Evolutionary conservation across 129 eudicot species (phyloP).

Genomic region (Mikania micrantha): DNA sequence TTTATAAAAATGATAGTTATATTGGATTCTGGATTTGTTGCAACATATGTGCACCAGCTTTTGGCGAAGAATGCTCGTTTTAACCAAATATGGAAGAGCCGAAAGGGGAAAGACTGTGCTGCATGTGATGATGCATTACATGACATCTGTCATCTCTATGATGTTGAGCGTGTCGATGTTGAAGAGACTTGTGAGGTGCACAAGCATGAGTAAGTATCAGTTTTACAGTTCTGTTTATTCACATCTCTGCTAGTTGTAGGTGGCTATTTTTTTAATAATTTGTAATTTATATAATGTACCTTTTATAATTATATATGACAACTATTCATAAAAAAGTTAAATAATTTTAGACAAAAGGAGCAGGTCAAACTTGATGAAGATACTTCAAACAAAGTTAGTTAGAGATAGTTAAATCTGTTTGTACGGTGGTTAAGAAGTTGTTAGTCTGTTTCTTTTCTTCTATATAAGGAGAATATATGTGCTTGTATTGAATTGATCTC

Average conservation of each 20-base stretch:
- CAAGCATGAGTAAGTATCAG: slow-evolving; percentile 44
- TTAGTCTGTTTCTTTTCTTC: too few species aligned
- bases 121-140: slow-evolving; percentile 42
- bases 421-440: too few species aligned
- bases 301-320: not conserved
- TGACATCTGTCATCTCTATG: slow-evolving; percentile 73
- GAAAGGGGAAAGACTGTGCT: slow-evolving; percentile 43
- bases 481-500: too few species aligned
- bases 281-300: not conserved
- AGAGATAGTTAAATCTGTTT: too few species aligned
- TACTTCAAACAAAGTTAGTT: too few species aligned
- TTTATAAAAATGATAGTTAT: not conserved
- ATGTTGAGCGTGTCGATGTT: slow-evolving; percentile 77
- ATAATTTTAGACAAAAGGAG: not conserved
- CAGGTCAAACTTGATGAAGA: too few species aligned
- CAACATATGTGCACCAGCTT: slow-evolving; percentile 29
- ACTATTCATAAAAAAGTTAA: too few species aligned
- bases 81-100: slow-evolving; percentile 90
- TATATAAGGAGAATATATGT: too few species aligned
- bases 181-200: slow-evolving; percentile 42
- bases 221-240: not conserved
- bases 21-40: not conserved
- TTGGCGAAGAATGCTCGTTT: slow-evolving; percentile 76
- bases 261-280: too few species aligned
- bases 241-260: too few species aligned